Evolutionary conservation across 2,329 filamentous ascomycete species (phyloP), one percentile per base, ranked within the genome.

Genomic region (Purpureocillium lavendulum): DNA sequence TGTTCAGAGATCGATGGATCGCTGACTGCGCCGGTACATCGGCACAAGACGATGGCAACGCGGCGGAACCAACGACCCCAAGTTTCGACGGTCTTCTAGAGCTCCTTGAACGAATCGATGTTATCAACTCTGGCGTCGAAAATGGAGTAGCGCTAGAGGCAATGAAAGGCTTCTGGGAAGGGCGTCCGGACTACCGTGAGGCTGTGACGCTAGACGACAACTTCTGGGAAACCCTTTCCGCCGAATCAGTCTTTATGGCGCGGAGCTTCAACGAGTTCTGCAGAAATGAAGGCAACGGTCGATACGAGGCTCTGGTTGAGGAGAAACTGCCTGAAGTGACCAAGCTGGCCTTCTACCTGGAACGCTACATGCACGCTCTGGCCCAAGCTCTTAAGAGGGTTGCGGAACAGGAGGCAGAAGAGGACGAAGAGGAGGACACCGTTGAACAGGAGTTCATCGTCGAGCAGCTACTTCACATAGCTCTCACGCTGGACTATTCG

Each of bases 1-100:
- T 97, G 7, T 98, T 98, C 65, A 80, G 84, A 45, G 89, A 96
- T 55, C 79, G 87, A n/a, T 98, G 92, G 92, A 90, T 98, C 45
- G 90, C 97, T 56, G 87, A 97, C 55, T 96, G 89, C 52, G 88
- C 85, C 6, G 82, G 82, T 2, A 70, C 75, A 2, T 67, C 72
- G 7, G 74, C 80, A 30, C 75, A 77, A 36, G 69, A 71, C 14
- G 76, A 73, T 9, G 74, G 74, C 24, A 72, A 73, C 35, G 70
- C 73, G 5, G 64, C 64, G 13, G 71, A 78, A 42, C 64, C 75
- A 6, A 71, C 75, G 1, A 71, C 73, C 1, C 84, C 85, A 1
- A 90, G 73, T 43, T 75, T 92, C 9, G 82, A 90, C n/a, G 88
- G 84, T 0, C 70, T 98, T 6, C 73, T 92, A 3, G 92, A 98